Base-by-base conservation (phyloP, 208 protist genomes). In the Kentomonas sorsogonicus region DNA sequence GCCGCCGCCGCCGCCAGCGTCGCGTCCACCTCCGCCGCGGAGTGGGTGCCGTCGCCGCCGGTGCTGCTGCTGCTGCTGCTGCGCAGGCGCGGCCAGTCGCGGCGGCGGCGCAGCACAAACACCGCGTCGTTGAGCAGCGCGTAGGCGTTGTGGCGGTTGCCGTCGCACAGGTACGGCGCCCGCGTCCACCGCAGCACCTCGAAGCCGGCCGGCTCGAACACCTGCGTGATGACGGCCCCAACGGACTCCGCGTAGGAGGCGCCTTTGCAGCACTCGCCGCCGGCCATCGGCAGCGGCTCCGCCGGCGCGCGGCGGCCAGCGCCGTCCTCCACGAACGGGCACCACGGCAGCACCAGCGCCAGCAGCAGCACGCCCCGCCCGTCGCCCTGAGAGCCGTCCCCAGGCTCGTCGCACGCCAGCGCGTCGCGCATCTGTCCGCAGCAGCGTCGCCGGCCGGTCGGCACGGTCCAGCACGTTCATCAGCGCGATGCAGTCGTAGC, bases 271-370 rank as follows among this genome's bases (percentile, higher is more conserved):
- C 87, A 94, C 64, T 89, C 68, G 2, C 80, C 87, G 15, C 87
- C 87, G 23, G 64, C 45, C 87, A 94, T 94, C 7, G 78, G 81
- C 60, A 94, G 70, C 54, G 26, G 25, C 72, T 94, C 78, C 25
- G 59, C 47, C 30, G 87, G 87, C n/a, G n/a, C 38, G 33, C 67
- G 66, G 63, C 90, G 80, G 22, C 33, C 48, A 4, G 22, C 65
- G 33, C 77, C 74, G 41, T 80, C 44, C 74, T 94, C 83, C 7
- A 94, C 87, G 51, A 94, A 91, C 3, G 87, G 87, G 59, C 87
- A 94, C 84, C 87, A 94, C 30, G 87, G 87, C 46, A 94, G 59
- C 31, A 94, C 87, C 53, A 94, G 83, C 0, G 87, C 83, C 10
- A 94, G 66, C 29, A 94, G 69, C 51, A 91, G 51, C 9, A 84